Conservation (phyloP, 768 basidiomycete genomes). For the Porphyrellus cyaneotinctus region DNA sequence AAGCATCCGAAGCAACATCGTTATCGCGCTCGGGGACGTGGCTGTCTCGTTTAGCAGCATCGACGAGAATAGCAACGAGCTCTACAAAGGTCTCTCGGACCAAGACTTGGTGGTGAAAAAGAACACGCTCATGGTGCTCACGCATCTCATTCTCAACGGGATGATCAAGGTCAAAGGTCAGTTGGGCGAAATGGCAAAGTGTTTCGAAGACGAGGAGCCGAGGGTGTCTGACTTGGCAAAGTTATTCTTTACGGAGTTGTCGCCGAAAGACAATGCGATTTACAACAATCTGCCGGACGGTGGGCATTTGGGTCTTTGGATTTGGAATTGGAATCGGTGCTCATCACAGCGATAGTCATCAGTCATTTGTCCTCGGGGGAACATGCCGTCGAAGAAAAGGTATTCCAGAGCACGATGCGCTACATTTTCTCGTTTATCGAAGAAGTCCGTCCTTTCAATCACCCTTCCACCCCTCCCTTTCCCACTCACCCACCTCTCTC, state of each 20-base stretch:
- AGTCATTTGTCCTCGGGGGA: conserved; percentile 89
- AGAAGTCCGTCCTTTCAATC: conserved; percentile 65
- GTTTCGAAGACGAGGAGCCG: conserved; percentile 85
- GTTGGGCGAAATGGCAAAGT: conserved; percentile 99
- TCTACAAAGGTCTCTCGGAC: conserved; percentile 93
- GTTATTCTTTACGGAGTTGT: conserved; percentile 93
- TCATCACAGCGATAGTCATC: conserved; percentile 56
- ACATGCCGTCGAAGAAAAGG: conserved; percentile 89
- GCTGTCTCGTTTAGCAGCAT: conserved; percentile 98
- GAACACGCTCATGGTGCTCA: conserved; percentile 98
- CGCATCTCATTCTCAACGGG: conserved; percentile 93
- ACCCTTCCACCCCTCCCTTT: not conserved
- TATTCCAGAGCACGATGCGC: conserved; percentile 87
- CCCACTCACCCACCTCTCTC: not conserved
- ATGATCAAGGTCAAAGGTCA: conserved; percentile 99
- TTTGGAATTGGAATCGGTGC: not conserved
- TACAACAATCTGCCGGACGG: conserved; percentile 98
- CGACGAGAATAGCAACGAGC: conserved; percentile 93
- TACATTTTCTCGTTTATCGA: conserved; percentile 98
- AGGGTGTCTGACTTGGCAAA: conserved; percentile 94
- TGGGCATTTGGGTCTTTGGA: conserved; percentile 35
- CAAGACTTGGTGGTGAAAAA: conserved; percentile 89
- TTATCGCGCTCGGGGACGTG: conserved; percentile 96
- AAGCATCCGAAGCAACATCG: conserved; percentile 91
- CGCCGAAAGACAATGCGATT: conserved; percentile 97